phyloP scores from a whole-genome alignment of 108 stramenopile species.

The Licmophora abbreviata region DNA sequence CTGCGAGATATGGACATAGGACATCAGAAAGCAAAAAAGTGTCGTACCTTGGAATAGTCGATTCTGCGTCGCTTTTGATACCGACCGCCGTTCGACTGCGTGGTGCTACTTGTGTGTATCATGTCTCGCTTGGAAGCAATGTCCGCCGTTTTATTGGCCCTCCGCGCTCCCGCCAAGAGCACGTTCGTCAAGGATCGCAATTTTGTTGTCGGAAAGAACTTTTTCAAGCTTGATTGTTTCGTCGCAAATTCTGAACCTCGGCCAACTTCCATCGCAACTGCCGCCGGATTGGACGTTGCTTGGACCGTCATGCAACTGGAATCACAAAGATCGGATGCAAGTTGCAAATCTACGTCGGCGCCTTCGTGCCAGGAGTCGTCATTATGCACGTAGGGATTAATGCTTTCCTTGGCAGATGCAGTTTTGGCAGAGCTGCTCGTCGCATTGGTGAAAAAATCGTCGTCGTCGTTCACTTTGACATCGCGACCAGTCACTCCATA shows the following conservation, averaged over 20 bases:
- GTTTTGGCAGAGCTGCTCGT: background rate
- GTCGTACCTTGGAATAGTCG: too few relatives aligned
- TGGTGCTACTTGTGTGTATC: background rate
- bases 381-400: background rate
- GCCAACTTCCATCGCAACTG: too few relatives aligned
- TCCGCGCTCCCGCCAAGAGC: conserved; percentile 33
- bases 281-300: background rate
- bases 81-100: too few relatives aligned
- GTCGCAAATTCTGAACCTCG: too few relatives aligned
- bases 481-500: conserved; percentile 35
- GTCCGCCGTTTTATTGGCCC: conserved; percentile 25
- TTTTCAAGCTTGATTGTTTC: conserved; percentile 15
- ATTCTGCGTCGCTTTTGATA: too few relatives aligned
- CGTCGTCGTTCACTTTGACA: conserved; percentile 27
- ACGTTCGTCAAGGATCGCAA: conserved; percentile 24
- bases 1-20: too few relatives aligned
- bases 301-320: background rate
- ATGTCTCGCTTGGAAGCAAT: conserved; percentile 7
- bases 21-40: too few relatives aligned
- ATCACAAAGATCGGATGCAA: too few relatives aligned
- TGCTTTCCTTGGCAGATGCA: background rate
- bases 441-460: background rate
- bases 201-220: conserved; percentile 23
- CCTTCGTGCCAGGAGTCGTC: conserved; percentile 18
- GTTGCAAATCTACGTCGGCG: conserved; percentile 2